A percentile compares a stretch with the other conserved stretches of the same genome.
phyloP scores from a whole-genome alignment of 306 rosid genomes.

The Vachellia collinsii region DNA sequence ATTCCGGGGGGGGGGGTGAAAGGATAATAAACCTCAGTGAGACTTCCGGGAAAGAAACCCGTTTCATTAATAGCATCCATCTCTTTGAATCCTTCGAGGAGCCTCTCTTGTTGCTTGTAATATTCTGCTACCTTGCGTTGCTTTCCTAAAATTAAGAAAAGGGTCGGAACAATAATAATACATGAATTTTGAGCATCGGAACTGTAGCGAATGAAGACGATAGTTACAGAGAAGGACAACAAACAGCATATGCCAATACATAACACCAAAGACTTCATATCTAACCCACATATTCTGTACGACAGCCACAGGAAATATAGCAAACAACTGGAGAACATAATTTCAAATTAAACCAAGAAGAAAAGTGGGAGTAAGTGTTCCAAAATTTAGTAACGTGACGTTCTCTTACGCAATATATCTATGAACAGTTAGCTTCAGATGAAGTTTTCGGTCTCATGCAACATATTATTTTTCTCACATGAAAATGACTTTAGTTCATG shows the following conservation, averaged over 20 bases:
- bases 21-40: slow-evolving; percentile 61
- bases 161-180: not conserved
- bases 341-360: slow-evolving; percentile 2
- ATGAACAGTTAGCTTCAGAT: slow-evolving; percentile 3
- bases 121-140: slow-evolving; percentile 63
- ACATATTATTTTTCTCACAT: not conserved
- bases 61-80: slow-evolving; percentile 70
- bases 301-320: not conserved
- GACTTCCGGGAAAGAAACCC: slow-evolving; percentile 67
- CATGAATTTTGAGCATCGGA: not conserved
- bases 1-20: slow-evolving; percentile 18
- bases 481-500: not conserved
- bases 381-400: not conserved
- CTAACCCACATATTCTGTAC: not conserved
- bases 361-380: not conserved
- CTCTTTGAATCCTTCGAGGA: slow-evolving; percentile 78
- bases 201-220: not conserved
- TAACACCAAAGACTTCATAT: slow-evolving; percentile 3
- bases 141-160: slow-evolving; percentile 51
- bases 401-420: not conserved
- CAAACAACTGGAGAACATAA: not conserved
- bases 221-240: not conserved
- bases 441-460: not conserved
- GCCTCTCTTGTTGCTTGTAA: slow-evolving; percentile 75
- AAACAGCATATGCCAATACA: not conserved